Evolutionary conservation across 2,329 filamentous ascomycete genomes (phyloP).

Genomic region (Lasiodiplodia citricola): DNA sequence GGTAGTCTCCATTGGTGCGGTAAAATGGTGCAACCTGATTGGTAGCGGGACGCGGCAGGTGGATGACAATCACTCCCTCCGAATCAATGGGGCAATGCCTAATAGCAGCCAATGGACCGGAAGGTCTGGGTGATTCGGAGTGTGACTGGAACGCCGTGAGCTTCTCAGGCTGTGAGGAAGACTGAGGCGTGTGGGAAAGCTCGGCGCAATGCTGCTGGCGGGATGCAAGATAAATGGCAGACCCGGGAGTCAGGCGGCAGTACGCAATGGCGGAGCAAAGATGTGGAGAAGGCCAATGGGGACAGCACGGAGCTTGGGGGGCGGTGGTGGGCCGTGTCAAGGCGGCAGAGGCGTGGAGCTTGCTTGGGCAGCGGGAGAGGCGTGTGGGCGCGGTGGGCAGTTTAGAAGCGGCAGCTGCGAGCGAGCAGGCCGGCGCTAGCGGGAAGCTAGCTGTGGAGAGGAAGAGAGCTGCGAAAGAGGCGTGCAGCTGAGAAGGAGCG

Average conservation of each 20-base stretch:
- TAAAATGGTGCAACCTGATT: neutral
- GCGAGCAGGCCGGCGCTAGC: conserved; percentile 7
- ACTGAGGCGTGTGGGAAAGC: neutral
- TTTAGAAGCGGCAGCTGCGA: neutral
- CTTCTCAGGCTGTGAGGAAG: neutral
- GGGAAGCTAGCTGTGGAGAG: neutral
- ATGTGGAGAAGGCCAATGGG: neutral
- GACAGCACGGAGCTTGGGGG: conserved; percentile 1
- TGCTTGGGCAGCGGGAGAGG: neutral
- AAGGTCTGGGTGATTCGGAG: conserved; percentile 23
- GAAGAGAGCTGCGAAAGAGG: neutral
- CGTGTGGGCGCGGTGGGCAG: neutral
- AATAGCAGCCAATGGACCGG: conserved; percentile 24
- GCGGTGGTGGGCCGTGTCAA: neutral
- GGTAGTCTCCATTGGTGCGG: conserved; percentile 72
- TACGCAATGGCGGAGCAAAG: neutral
- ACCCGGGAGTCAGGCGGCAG: neutral
- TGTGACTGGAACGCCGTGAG: neutral
- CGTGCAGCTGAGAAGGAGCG: neutral
- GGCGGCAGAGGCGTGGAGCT: neutral
- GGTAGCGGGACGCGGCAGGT: neutral
- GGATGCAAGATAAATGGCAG: neutral
- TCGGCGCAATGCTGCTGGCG: neutral
- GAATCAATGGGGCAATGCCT: conserved; percentile 25
- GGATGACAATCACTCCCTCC: conserved; percentile 10